Base-by-base conservation (phyloP, 2,329 filamentous ascomycete genomes). In the Calonectria naviculata region DNA sequence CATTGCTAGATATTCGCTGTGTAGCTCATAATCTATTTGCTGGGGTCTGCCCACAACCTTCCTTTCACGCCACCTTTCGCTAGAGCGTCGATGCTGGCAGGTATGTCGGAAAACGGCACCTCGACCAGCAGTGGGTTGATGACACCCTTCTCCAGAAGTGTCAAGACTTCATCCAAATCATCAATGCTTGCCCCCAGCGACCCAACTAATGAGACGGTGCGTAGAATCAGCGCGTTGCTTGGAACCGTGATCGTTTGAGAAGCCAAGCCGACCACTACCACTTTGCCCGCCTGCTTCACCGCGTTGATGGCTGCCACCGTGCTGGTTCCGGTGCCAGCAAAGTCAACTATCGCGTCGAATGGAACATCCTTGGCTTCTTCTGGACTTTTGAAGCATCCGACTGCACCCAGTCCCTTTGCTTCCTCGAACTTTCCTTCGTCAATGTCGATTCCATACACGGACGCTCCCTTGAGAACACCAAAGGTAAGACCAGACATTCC, bases 311-410 rank as follows among this genome's bases (percentile, higher is more conserved):
- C 69, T 2, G 19, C 42, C 6, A 21, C 19, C 12, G 42, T 54
- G 8, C 24, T 71, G 9, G 49, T 26, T 0, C 65, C 31, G 4
- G 49, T 65, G 2, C 69, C 69, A 34, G 29, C 65, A 71, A 71
- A 71, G 60, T 71, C 69, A 15, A 71, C 65, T 9, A 71, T 54
- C 4, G 36, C 60, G 26, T 71, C 69, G 24, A 71, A 68, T 7
- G 19, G 0, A 5, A 65, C 29, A 21, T 47, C 21, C 17, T 52
- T 29, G 4, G 44, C 44, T 3, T 65, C 65, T 5, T 36, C 47
- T 5, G 62, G 5, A 24, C 36, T 64, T 44, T 60, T 61, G 44
- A 68, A 65, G 12, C 69, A 68, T 5, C 9, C 26, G 4, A 24
- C 13, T 3, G 65, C 69, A 1, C 69, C 69, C 4, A 44, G 15